phyloP scores from a whole-genome alignment of 257 asterid species.

The Gardenia jasminoides region DNA sequence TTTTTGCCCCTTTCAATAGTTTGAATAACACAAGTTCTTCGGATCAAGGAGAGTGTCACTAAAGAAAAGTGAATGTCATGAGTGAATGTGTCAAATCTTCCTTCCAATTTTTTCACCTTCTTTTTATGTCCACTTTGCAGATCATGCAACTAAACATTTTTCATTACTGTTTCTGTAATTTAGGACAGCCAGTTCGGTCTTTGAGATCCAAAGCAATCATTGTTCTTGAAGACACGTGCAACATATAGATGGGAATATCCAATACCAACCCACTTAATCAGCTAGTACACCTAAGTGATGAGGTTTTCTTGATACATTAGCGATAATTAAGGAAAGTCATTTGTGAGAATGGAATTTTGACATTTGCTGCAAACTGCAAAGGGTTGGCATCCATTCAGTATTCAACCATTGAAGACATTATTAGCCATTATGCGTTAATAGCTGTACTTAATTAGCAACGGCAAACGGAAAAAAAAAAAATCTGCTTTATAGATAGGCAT shows the following conservation, averaged over 20 bases:
- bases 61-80: slow-evolving; percentile 23
- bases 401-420: background rate
- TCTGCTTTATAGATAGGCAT: no score
- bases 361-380: background rate
- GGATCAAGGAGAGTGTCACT: slow-evolving; percentile 32
- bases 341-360: background rate
- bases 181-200: slow-evolving; percentile 16
- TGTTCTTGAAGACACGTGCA: slow-evolving; percentile 22
- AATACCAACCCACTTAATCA: slow-evolving; percentile 3
- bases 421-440: background rate
- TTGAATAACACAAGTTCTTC: slow-evolving; percentile 29
- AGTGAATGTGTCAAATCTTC: slow-evolving; percentile 14
- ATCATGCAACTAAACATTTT: slow-evolving; percentile 23
- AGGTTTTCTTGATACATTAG: background rate
- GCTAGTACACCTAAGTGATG: background rate
- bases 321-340: background rate
- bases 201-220: slow-evolving; percentile 12
- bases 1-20: background rate
- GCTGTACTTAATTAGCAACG: background rate
- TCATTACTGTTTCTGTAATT: slow-evolving; percentile 14
- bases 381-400: background rate
- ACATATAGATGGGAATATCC: background rate
- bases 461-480: no score
- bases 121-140: slow-evolving; percentile 14
- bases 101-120: slow-evolving; percentile 10